phyloP scores from a whole-genome alignment of 2,329 filamentous ascomycete species.

The Lachnellula cervina region DNA sequence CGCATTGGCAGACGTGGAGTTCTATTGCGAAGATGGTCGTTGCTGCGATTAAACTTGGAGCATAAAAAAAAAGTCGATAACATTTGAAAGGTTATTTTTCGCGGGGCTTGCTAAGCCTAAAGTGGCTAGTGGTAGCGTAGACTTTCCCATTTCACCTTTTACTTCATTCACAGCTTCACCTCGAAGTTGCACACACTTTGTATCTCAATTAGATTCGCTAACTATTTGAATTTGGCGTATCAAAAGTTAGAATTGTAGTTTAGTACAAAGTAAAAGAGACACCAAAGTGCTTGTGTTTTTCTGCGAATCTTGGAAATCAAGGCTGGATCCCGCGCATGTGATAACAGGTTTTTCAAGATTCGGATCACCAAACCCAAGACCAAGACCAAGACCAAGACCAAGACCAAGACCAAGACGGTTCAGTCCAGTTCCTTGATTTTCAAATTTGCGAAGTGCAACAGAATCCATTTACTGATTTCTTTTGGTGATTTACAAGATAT shows the following conservation, averaged over 20 bases:
- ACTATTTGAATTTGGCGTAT: neutral
- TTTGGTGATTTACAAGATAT: neutral
- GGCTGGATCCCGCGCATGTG: neutral
- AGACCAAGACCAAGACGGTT: too few species aligned
- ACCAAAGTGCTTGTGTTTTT: neutral
- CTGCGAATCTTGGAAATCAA: neutral
- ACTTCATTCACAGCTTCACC: neutral
- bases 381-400: neutral
- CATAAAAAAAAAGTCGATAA: conserved; percentile 8
- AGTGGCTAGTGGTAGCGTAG: neutral
- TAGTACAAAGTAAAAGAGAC: neutral
- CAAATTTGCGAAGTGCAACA: neutral
- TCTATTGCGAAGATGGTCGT: neutral
- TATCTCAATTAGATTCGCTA: neutral
- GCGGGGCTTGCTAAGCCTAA: neutral
- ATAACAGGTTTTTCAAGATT: neutral
- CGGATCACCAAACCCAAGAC: neutral
- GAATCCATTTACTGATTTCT: neutral
- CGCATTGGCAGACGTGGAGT: conserved; percentile 4
- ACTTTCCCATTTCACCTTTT: neutral
- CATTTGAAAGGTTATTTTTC: conserved; percentile 8
- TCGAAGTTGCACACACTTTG: too few species aligned
- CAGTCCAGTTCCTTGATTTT: neutral
- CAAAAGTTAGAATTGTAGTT: too few species aligned
- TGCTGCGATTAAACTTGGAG: neutral